Percentiles rank a stretch among this genome's conserved stretches.
Evolutionary conservation across 352 stramenopile genomes (phyloP).

Genomic region (Phytophthora megakarya): DNA sequence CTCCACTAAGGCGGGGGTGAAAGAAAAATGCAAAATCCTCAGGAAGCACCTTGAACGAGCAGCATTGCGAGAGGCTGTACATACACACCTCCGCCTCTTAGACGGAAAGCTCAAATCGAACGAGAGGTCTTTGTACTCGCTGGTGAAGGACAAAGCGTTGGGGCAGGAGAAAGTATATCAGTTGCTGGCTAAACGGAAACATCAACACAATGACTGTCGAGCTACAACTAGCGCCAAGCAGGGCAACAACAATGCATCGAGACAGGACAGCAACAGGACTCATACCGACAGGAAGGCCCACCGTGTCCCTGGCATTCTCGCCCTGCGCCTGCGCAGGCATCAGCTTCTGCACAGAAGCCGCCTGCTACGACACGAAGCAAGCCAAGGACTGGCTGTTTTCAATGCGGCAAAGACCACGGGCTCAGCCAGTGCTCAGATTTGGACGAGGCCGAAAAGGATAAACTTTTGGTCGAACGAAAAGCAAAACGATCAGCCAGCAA

Average conservation of each 20-base stretch:
- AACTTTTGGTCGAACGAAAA: slow-evolving; percentile 2
- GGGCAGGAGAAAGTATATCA: slow-evolving; percentile 25
- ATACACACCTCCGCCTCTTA: slow-evolving; percentile 12
- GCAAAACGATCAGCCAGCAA: neutral
- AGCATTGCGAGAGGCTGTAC: slow-evolving; percentile 7
- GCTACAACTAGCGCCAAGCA: too few relatives aligned
- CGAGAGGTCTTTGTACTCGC: slow-evolving; percentile 10
- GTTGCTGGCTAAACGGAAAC: slow-evolving; percentile 3
- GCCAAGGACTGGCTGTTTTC: slow-evolving; percentile 12
- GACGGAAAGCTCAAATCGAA: neutral
- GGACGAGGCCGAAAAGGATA: slow-evolving; percentile 6
- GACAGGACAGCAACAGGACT: too few relatives aligned
- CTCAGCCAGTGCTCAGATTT: slow-evolving; percentile 7
- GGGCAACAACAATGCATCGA: too few relatives aligned
- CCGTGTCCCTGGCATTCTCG: too few relatives aligned
- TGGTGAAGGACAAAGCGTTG: slow-evolving; percentile 27
- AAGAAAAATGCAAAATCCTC: slow-evolving; percentile 21
- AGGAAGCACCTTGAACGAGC: slow-evolving; percentile 7
- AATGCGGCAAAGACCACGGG: slow-evolving; percentile 23
- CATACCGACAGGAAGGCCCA: too few relatives aligned
- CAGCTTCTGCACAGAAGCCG: neutral
- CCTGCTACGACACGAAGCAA: neutral
- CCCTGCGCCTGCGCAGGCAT: neutral
- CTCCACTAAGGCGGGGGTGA: slow-evolving; percentile 3
- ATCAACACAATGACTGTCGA: neutral